Conservation (phyloP, 768 basidiomycete species). For the Cytidiella melzeri region DNA sequence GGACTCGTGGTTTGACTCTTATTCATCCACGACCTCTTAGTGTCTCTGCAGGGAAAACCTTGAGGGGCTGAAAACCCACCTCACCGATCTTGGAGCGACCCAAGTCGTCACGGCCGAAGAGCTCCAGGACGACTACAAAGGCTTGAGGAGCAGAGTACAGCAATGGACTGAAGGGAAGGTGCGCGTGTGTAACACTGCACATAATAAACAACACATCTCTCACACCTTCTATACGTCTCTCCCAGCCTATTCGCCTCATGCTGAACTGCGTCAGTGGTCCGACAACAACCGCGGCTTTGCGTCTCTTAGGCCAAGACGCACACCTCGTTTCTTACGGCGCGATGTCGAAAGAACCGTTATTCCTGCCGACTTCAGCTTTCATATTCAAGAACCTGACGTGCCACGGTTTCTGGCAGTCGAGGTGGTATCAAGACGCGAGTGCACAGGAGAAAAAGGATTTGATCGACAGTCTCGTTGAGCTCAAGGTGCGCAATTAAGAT, state of each 20-base stretch:
- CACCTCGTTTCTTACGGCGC: slow-evolving; percentile 86
- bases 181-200: slow-evolving; percentile 6
- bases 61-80: slow-evolving; percentile 39
- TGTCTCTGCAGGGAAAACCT: slow-evolving; percentile 42
- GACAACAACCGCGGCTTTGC: slow-evolving; percentile 62
- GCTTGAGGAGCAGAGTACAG: slow-evolving; percentile 46
- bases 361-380: slow-evolving; percentile 69
- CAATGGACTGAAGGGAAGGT: slow-evolving; percentile 64
- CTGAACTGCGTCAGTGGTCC: slow-evolving; percentile 63
- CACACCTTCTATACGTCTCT: neutral
- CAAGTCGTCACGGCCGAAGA: slow-evolving; percentile 78
- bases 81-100: slow-evolving; percentile 62
- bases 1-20: slow-evolving; percentile 7
- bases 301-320: slow-evolving; percentile 57
- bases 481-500: slow-evolving; percentile 41
- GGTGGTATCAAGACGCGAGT: slow-evolving; percentile 54
- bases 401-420: slow-evolving; percentile 75
- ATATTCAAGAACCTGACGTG: slow-evolving; percentile 80
- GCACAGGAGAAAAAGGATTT: slow-evolving; percentile 43
- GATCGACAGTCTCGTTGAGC: slow-evolving; percentile 42
- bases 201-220: too few relatives aligned
- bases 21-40: neutral
- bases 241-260: slow-evolving; percentile 37
- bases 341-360: slow-evolving; percentile 81
- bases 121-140: slow-evolving; percentile 52